Base-by-base conservation (phyloP, 352 stramenopile species). In the Pythium volutum region DNA sequence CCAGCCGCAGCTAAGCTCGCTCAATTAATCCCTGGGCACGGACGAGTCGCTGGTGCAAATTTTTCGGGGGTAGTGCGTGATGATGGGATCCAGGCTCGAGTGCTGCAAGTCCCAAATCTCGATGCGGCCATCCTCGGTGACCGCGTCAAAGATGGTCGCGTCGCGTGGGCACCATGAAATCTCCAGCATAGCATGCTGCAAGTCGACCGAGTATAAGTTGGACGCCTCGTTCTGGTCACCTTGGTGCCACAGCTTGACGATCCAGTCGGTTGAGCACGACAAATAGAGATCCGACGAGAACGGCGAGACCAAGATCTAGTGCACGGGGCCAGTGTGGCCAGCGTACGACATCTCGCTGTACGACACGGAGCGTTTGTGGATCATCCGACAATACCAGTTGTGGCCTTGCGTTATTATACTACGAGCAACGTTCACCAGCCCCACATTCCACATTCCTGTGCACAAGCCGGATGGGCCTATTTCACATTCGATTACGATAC, bases 261-360 rank as follows among this genome's bases (percentile, higher is more conserved):
- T 93, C 90, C 90, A 97, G 56, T 97, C 90, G 10, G 82, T 88
- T 2, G 80, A 92, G 57, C 89, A 97, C 8, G 85, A 96, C 1
- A 98, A 72, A 48, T 97, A 96, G 20, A 92, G 51, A 26, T 93
- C 76, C 25, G 67, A 77, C 41, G 74, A 96, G 60, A 96, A 97
- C 1, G 89, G 89, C 36, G 84, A 96, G 41, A 91, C 89, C 0
- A 88, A 66, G 15, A 98, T 64, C 54, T 88, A 79, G 72, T 98
- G 97, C 29, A 97, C 88, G 0, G 93, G 91, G 1, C 86, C 93
- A 0, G 74, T 88, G 65, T 98, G 91, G 0, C 84, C 89, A 22
- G 72, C 71, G 62, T 97, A 97, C 31, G 88, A 97, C 67, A 97
- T 88, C 59, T 98, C 93, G 60, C 95, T 97, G 85, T 98, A 98